Base-by-base conservation (phyloP, 1,284 basidiomycete genomes). In the Coniferiporia sulphurascens region DNA sequence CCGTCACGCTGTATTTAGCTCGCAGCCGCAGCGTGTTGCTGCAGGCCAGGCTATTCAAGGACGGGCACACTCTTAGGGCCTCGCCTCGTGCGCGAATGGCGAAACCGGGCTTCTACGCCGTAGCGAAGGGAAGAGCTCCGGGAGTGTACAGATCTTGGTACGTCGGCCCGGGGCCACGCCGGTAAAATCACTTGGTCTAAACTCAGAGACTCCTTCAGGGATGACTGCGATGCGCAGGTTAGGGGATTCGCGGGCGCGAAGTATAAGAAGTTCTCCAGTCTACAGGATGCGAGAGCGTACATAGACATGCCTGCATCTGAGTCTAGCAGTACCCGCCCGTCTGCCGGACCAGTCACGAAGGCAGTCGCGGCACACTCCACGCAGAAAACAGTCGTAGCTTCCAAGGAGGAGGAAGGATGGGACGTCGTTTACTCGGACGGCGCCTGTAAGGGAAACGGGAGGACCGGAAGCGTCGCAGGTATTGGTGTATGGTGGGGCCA, bases 351-450 rank as follows among this genome's bases (percentile, higher is more conserved):
- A 8, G 17, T 19, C 22, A 38, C 19, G 17, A 44, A 36, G 4
- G 44, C 21, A 27, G 27, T 5, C 27, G 5, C 5, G 9, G 15
- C 21, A 8, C 36, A 46, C 15, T 34, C 38, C 21, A 13, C 34
- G 10, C 51, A 22, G 10, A 43, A 52, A 3, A 38, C 41, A 46
- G 15, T n/a, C 15, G 38, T 36, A 13, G 19, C 34, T 5, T 44
- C 19, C 45, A 35, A 55, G 58, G 61, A 64, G n/a, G 62, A 62
- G 41, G 60, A 54, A 13, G 66, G 63, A n/a, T 77, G 73, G 66
- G 71, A 78, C 52, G 72, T 85, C 13, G 89, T 93, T 2, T 94
- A 89, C 67, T 85, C 79, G 17, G 92, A 95, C 69, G 92, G 93
- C 9, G 87, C 91, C 1, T 92, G 90, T 58, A 82, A 80, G 64